Evolutionary conservation across 345 rosid species (phyloP), one percentile per base, ranked within the genome.

Genomic region (Eutrema japonicum): DNA sequence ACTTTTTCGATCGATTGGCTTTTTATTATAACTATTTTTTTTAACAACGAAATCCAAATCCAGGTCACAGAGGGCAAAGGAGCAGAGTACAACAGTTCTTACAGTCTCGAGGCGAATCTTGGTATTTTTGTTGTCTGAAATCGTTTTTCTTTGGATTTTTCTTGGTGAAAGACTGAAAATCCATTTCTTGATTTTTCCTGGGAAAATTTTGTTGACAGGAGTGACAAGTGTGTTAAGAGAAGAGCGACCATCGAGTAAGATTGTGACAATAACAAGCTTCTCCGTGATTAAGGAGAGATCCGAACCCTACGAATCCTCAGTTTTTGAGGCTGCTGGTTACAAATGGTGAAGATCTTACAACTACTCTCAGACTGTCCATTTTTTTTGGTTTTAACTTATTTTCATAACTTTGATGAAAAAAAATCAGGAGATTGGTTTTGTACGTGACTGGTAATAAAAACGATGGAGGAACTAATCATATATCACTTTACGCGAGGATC

Each of bases 251-350:
- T 58, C 80, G 46, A 79, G 78, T 46, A 81, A 75, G 59, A 67
- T 56, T 7, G 72, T 84, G 12, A 78, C 84, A 60, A 70, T 86
- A 8, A 42, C 78, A 16, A 61, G 70, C 2, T 84, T 77, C 64
- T 84, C 82, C 6, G 60, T 79, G 7, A 51, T 65, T 7, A 68
- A 73, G 9, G 66, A 58, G 0, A 46, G 75, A 9, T 7, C 0
- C 0, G 81, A 82, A 13, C 76, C 64, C 26, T 80, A 74, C 13
- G 81, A 80, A 29, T 80, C 81, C 9, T 75, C 63, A 47, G 74
- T 40, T 33, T 86, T 86, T 75, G 78, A 82, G 64, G 64, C 76
- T 57, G 61, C 67, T 14, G 79, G 78, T 50, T 71, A 80, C 74
- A 82, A 80, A 82, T 83, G 84, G 86, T 79, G 41, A 11, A 36